These are phyloP conservation scores for Bruguiera gymnorhiza DNA, from an alignment of 345 rosid species.

Conservation along the genomic window DNA sequence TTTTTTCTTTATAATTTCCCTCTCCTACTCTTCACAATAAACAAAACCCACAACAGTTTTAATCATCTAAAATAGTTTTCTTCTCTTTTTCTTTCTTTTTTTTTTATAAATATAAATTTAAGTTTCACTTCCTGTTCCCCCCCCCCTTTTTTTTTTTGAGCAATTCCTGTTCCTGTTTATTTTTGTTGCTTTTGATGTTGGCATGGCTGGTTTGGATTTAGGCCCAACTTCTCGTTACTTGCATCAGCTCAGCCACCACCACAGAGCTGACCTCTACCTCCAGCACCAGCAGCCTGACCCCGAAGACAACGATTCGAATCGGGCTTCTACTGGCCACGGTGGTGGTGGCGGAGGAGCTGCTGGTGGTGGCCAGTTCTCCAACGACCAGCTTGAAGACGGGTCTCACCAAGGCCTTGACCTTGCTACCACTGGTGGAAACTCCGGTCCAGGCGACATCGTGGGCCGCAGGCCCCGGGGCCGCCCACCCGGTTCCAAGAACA, in stretches of 20 bases:
- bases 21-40: conserved; percentile 14
- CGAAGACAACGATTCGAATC: conserved; percentile 36
- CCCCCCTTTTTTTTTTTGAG: too few relatives aligned
- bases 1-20: conserved; percentile 21
- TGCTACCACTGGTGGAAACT: conserved; percentile 26
- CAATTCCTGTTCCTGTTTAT: conserved; percentile 21
- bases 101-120: conserved; percentile 14
- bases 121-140: conserved; percentile 25
- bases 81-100: conserved; percentile 21
- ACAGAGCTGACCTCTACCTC: conserved; percentile 56
- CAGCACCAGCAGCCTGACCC: conserved; percentile 51
- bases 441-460: conserved; percentile 34
- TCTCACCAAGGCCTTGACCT: conserved; percentile 54
- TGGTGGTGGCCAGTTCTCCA: conserved; percentile 35
- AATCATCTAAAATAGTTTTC: conserved; percentile 19
- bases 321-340: neutral
- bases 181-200: conserved; percentile 25
- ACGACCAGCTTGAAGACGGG: conserved; percentile 16
- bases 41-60: conserved; percentile 31
- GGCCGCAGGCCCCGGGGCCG: conserved; percentile 84
- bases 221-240: conserved; percentile 50
- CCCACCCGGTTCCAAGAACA: conserved; percentile 92
- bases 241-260: conserved; percentile 46
- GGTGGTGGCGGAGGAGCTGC: conserved; percentile 31
- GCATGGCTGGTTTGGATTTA: conserved; percentile 69